Percentiles rank a stretch among this genome's conserved stretches.
These are phyloP conservation scores for Rhodotorula kratochvilovae DNA, from an alignment of 768 basidiomycete species.

Conservation along the genomic window DNA sequence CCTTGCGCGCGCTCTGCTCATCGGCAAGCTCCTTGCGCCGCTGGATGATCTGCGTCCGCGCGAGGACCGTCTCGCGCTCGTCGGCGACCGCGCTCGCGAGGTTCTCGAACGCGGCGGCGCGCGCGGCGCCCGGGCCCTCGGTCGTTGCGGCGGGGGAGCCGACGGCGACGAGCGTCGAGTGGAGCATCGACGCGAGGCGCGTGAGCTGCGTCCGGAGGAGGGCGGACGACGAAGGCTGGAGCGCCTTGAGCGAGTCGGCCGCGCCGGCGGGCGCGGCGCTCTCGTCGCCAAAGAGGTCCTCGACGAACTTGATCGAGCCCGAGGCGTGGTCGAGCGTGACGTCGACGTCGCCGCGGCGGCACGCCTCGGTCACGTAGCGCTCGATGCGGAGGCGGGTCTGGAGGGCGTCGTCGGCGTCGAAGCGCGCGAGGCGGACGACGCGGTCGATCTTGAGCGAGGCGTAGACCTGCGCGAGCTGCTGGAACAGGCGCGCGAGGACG, in stretches of 20 bases:
- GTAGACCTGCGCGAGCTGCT: slow-evolving; percentile 88
- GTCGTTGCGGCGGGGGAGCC: slow-evolving; percentile 47
- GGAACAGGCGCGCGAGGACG: slow-evolving; percentile 80
- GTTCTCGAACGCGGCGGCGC: slow-evolving; percentile 52
- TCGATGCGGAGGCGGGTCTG: slow-evolving; percentile 55
- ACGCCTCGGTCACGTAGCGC: slow-evolving; percentile 88
- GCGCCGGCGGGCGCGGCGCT: slow-evolving; percentile 46
- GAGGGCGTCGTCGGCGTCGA: slow-evolving; percentile 73
- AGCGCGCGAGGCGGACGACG: slow-evolving; percentile 71
- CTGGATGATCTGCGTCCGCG: slow-evolving; percentile 43
- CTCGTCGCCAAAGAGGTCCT: slow-evolving; percentile 53
- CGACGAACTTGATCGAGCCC: slow-evolving; percentile 76
- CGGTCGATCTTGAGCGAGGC: slow-evolving; percentile 74
- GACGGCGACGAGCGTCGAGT: slow-evolving; percentile 52
- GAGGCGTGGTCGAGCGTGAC: slow-evolving; percentile 84
- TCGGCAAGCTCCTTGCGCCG: slow-evolving; percentile 43
- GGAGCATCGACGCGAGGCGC: slow-evolving; percentile 66
- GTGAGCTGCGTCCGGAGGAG: slow-evolving; percentile 73
- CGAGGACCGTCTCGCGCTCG: slow-evolving; percentile 58
- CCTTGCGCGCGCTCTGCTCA: slow-evolving; percentile 41
- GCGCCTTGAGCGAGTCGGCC: slow-evolving; percentile 48
- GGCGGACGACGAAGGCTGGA: slow-evolving; percentile 69
- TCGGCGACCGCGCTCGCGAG: slow-evolving; percentile 64
- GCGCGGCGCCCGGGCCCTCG: slow-evolving; percentile 56
- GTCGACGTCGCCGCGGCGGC: slow-evolving; percentile 72